Evolutionary conservation across 495 filamentous ascomycete genomes (phyloP).

Genomic region (Viridothelium virens): DNA sequence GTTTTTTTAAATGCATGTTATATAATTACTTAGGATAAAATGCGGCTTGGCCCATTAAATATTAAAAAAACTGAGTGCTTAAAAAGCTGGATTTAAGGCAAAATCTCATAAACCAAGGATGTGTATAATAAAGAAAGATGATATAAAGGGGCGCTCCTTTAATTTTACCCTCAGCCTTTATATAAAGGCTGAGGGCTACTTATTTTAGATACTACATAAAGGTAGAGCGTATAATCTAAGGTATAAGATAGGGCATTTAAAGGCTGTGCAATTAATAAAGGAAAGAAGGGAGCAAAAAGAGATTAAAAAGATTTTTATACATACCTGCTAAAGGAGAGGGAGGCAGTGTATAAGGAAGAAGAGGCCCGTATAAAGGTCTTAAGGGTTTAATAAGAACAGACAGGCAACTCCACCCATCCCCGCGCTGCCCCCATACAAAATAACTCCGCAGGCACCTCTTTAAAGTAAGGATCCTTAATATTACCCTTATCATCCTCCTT

Average conservation of each 20-base stretch:
- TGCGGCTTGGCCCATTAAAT: background rate
- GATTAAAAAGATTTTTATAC: background rate
- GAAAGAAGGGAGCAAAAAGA: too few relatives aligned
- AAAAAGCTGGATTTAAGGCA: conserved; percentile 9
- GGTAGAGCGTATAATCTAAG: background rate
- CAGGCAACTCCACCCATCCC: background rate
- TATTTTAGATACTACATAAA: background rate
- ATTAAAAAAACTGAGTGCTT: conserved; percentile 11
- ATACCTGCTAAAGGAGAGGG: background rate
- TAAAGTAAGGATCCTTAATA: too few relatives aligned
- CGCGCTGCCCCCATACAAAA: too few relatives aligned
- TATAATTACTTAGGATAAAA: conserved; percentile 6
- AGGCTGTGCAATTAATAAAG: background rate
- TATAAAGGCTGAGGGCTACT: background rate
- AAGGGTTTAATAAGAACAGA: too few relatives aligned
- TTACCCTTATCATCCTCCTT: background rate
- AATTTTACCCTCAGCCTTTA: background rate
- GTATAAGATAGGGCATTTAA: background rate
- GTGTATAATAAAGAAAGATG: background rate
- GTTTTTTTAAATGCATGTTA: conserved; percentile 19
- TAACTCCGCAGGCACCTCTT: too few relatives aligned
- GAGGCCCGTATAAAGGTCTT: too few relatives aligned
- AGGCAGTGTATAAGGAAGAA: too few relatives aligned
- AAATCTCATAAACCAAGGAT: background rate
- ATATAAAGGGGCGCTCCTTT: background rate